Base-by-base conservation (phyloP, 2,329 filamentous ascomycete species). In the Colletotrichum somersetense region DNA sequence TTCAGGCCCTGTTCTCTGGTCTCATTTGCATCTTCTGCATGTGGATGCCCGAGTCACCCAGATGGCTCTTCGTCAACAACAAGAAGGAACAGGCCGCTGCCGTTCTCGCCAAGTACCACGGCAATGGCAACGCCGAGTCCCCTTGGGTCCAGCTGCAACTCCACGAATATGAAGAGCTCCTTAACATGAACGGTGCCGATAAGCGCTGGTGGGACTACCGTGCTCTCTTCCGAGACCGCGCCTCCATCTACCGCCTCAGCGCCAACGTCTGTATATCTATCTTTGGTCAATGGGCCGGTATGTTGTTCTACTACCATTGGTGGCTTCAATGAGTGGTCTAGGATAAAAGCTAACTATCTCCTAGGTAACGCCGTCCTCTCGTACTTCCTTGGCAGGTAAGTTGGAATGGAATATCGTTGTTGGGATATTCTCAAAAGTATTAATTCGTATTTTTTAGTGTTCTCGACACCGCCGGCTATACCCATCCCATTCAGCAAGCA, bases 401-500 rank as follows among this genome's bases (percentile, higher is more conserved):
- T 44, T 44, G 7, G 2, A 3, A 44, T 20, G 42, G 20, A 44
- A 20, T 8, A 6, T 7, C 16, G 6, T 12, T 8, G 42, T 44
- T 20, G 16, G 6, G 6, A 44, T 30, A 18, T 8, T 20, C 0
- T 8, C 16, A 20, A 20, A 20, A 44, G 1, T 16, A 20, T 20
- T 44, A 44, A 44, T 14, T n/a, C 8, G 2, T 46, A 0, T 46
- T 46, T 11, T n/a, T n/a, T 7, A n/a, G 46, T 63, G 84, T 89
- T 38, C 81, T 89, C 59, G 80, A 85, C 64, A 86, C 85, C 3
- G 86, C 86, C 58, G 88, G 88, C 26, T 82, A 86, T 75, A 82
- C 77, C 1, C 77, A 81, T 58, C 75, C 77, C 63, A 76, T 78
- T 40, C 67, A 75, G 26, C 83, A 87, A 75, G 81, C 84, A 63